These are phyloP conservation scores for Catenaria anguillulae DNA, from an alignment of 371 early-diverging fungal species.

Conservation along the genomic window DNA sequence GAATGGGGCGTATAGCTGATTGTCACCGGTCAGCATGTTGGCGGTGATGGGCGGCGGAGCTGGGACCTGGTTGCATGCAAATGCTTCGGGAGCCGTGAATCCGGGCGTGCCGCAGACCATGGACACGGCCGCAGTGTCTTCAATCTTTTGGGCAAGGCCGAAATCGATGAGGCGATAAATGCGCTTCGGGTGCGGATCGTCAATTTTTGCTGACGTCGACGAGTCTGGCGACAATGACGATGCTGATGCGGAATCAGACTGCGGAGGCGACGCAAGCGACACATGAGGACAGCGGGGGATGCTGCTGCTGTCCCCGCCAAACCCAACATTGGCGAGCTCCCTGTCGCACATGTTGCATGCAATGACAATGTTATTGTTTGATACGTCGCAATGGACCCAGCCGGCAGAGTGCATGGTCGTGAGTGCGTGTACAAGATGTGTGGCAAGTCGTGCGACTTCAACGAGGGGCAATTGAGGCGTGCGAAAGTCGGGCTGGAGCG, in stretches of 20 bases:
- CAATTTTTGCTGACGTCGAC: too few species aligned
- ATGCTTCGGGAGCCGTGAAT: neutral
- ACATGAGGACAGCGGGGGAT: too few species aligned
- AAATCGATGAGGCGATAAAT: neutral
- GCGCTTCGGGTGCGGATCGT: neutral
- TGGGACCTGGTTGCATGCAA: neutral
- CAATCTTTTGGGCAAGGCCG: neutral
- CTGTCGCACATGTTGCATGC: too few species aligned
- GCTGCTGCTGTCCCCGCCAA: too few species aligned
- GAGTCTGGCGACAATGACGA: too few species aligned
- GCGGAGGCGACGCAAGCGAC: too few species aligned
- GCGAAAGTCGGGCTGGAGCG: neutral
- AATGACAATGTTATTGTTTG: neutral
- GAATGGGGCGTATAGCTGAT: too few species aligned
- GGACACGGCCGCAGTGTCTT: neutral
- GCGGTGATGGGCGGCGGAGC: too few species aligned
- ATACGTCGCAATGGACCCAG: neutral
- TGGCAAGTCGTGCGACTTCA: neutral
- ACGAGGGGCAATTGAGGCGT: neutral
- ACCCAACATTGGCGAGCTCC: too few species aligned
- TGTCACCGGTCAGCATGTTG: too few species aligned
- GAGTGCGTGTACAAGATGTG: neutral
- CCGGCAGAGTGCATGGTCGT: too few species aligned
- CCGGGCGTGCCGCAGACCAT: neutral
- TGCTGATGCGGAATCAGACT: too few species aligned